Conservation (phyloP, 257 asterid species). For the Craterostigma plantagineum region DNA sequence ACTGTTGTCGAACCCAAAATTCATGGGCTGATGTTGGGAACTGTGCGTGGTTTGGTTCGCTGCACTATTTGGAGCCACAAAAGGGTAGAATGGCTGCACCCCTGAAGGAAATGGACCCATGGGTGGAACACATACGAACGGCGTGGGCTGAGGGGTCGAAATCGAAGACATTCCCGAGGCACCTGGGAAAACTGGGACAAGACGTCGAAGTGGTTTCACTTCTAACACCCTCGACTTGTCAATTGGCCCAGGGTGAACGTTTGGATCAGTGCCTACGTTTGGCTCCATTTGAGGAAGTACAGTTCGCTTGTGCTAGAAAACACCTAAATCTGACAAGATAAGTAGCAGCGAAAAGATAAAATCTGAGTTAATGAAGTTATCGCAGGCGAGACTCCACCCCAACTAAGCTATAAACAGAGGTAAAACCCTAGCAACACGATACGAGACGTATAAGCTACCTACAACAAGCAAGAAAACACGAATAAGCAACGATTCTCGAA, state of each 20-base stretch:
- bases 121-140: constrained; percentile 86
- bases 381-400: too few relatives aligned
- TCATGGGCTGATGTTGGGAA: constrained; percentile 15
- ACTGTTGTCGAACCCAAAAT: constrained; percentile 17
- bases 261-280: constrained; percentile 32
- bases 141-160: constrained; percentile 45
- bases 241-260: constrained; percentile 19
- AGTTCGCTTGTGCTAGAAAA: too few relatives aligned
- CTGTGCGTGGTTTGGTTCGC: constrained; percentile 18
- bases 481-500: too few relatives aligned
- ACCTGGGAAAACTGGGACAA: constrained; percentile 67
- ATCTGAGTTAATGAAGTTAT: too few relatives aligned
- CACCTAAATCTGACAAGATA: too few relatives aligned
- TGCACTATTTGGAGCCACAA: constrained; percentile 20
- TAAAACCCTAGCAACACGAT: too few relatives aligned
- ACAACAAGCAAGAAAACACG: too few relatives aligned
- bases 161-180: constrained; percentile 29
- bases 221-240: constrained; percentile 70
- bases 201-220: constrained; percentile 67
- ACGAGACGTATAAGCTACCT: too few relatives aligned
- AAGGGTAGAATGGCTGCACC: constrained; percentile 82
- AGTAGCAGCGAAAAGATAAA: too few relatives aligned
- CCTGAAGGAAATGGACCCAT: constrained; percentile 89
- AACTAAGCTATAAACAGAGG: too few relatives aligned
- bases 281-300: constrained; percentile 36